Evolutionary conservation across 352 stramenopile genomes (phyloP).

Genomic region (Thraustochytrium striatum): DNA sequence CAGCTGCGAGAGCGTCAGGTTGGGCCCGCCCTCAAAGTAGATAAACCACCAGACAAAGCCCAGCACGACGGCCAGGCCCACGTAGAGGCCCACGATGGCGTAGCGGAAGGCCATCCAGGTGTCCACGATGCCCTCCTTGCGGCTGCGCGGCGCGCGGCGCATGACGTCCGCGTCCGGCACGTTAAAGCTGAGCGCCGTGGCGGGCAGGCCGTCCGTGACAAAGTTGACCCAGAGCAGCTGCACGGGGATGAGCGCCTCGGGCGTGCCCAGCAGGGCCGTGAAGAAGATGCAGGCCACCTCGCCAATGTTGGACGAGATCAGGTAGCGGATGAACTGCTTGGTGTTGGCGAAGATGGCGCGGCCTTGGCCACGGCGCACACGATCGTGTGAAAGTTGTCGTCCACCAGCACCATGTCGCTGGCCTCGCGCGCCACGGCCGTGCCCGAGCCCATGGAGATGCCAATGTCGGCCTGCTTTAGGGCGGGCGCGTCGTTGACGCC

Average conservation of each 20-base stretch:
- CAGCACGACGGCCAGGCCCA: slow-evolving; percentile 81
- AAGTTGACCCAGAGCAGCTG: slow-evolving; percentile 99
- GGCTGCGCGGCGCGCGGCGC: slow-evolving; percentile 85
- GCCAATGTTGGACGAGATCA: slow-evolving; percentile 81
- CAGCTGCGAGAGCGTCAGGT: slow-evolving; percentile 49
- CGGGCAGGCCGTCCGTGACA: slow-evolving; percentile 96
- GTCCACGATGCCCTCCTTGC: slow-evolving; percentile 95
- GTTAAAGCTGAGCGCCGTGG: slow-evolving; percentile 97
- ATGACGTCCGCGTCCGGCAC: slow-evolving; percentile 95
- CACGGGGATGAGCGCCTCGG: slow-evolving; percentile 94
- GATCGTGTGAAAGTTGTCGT: slow-evolving; percentile 97
- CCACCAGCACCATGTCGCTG: slow-evolving; percentile 88
- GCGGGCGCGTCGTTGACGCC: slow-evolving; percentile 95
- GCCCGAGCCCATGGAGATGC: slow-evolving; percentile 94
- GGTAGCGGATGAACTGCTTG: slow-evolving; percentile 88
- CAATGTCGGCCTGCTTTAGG: slow-evolving; percentile 91
- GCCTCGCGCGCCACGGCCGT: slow-evolving; percentile 90
- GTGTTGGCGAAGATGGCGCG: slow-evolving; percentile 91
- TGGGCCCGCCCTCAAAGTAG: slow-evolving; percentile 59
- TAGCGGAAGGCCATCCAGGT: slow-evolving; percentile 95
- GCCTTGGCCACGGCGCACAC: slow-evolving; percentile 87
- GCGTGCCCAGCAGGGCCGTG: slow-evolving; percentile 87
- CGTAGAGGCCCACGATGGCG: slow-evolving; percentile 85
- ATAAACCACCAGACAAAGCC: slow-evolving; percentile 91
- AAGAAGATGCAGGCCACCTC: slow-evolving; percentile 98